Evolutionary conservation across 805 yeast species (phyloP).

Genomic region (Tetrapisispora pingtungensis): DNA sequence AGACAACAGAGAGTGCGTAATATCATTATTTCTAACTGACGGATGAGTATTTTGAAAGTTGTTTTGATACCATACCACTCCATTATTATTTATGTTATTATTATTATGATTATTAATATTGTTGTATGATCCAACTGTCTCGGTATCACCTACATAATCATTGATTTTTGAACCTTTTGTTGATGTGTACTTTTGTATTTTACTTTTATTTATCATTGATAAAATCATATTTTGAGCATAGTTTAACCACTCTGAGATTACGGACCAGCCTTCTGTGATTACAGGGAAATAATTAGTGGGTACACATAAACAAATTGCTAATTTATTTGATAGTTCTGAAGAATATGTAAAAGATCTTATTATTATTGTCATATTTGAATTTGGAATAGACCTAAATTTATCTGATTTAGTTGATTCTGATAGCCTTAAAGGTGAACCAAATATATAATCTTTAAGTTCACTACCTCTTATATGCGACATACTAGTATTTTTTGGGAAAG

Average conservation of each 20-base stretch:
- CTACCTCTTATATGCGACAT: constrained; percentile 24
- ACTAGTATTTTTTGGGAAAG: constrained; percentile 14
- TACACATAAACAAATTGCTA: constrained; percentile 30
- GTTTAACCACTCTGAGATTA: constrained; percentile 23
- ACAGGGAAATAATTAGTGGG: constrained; percentile 20
- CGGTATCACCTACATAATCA: background rate
- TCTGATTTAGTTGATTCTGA: constrained; percentile 20
- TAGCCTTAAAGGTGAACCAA: constrained; percentile 32
- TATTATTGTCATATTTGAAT: constrained; percentile 26
- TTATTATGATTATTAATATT: background rate
- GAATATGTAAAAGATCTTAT: constrained; percentile 27
- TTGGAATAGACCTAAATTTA: constrained; percentile 23
- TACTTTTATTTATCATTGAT: background rate
- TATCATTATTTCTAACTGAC: background rate
- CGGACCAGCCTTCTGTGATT: constrained; percentile 28
- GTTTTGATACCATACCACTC: background rate
- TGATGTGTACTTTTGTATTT: background rate
- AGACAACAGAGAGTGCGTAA: background rate
- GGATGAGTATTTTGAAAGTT: background rate
- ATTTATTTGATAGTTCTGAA: constrained; percentile 14
- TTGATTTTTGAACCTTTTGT: background rate
- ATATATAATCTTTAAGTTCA: constrained; percentile 31
- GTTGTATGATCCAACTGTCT: background rate
- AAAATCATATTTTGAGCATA: constrained; percentile 21
- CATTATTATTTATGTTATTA: background rate